phyloP scores from a whole-genome alignment of 2,329 filamentous ascomycete species.

The Escovopsis sp. region DNA sequence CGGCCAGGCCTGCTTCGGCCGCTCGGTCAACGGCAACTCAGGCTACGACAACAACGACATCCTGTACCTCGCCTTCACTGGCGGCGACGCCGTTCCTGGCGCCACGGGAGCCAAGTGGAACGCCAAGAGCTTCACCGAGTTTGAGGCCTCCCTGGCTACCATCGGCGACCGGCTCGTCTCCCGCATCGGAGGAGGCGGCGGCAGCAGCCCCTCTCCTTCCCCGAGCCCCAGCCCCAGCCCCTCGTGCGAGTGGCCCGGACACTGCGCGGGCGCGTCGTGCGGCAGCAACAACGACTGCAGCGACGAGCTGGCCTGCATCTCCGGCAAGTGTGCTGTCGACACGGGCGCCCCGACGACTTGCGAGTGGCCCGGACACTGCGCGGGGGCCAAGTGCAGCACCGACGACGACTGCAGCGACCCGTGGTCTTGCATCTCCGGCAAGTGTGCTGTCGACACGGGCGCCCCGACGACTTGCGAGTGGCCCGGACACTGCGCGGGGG shows the following conservation, averaged over 20 bases:
- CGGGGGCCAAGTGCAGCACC: conserved; percentile 1
- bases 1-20: conserved; percentile 37
- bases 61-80: conserved; percentile 43
- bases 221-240: not conserved
- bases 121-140: conserved; percentile 27
- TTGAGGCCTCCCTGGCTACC: conserved; percentile 25
- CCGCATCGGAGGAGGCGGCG: conserved; percentile 12
- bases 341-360: not conserved
- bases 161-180: conserved; percentile 32
- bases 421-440: conserved; percentile 1
- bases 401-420: conserved; percentile 3
- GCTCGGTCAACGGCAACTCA: conserved; percentile 27
- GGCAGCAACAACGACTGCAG: conserved; percentile 2
- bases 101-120: conserved; percentile 35
- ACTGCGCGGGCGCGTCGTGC: conserved; percentile 3
- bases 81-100: conserved; percentile 37
- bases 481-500: conserved; percentile 2
- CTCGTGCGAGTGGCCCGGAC: conserved; percentile 1
- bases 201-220: not conserved
- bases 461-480: no score
- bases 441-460: not conserved
- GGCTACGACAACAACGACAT: conserved; percentile 35
- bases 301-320: conserved; percentile 3
- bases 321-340: not conserved
- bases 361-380: conserved; percentile 1